phyloP scores from a whole-genome alignment of 2,329 filamentous ascomycete species.

The Sclerotinia spermophila region DNA sequence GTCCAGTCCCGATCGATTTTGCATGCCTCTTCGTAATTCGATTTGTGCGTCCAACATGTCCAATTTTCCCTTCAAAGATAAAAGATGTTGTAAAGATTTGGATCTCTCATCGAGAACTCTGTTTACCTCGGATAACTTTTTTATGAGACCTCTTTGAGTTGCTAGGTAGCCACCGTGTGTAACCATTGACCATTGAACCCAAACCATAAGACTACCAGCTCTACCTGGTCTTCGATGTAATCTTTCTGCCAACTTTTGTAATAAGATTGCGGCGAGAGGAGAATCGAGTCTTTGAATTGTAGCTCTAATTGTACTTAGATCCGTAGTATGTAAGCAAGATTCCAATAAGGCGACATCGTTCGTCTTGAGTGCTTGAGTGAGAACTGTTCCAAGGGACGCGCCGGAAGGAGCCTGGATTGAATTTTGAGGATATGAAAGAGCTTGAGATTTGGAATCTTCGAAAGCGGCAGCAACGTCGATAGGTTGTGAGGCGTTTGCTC shows the following conservation, averaged over 20 bases:
- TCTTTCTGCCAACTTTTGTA: slow-evolving; percentile 81
- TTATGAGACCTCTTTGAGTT: slow-evolving; percentile 77
- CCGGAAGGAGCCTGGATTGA: slow-evolving; percentile 52
- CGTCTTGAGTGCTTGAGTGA: slow-evolving; percentile 87
- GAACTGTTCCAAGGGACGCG: slow-evolving; percentile 84
- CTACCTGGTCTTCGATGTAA: slow-evolving; percentile 84
- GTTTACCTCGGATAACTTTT: slow-evolving; percentile 73
- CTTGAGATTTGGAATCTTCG: slow-evolving; percentile 36
- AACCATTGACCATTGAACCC: slow-evolving; percentile 93
- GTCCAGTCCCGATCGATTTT: slow-evolving; percentile 44
- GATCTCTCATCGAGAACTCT: slow-evolving; percentile 85
- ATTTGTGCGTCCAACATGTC: slow-evolving; percentile 93
- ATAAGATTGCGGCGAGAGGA: slow-evolving; percentile 70
- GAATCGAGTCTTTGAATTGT: slow-evolving; percentile 92
- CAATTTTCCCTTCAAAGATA: slow-evolving; percentile 90
- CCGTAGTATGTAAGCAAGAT: slow-evolving; percentile 80
- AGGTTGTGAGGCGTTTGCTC: slow-evolving; percentile 62
- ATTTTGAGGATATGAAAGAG: slow-evolving; percentile 29
- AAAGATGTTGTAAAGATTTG: slow-evolving; percentile 73
- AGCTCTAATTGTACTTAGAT: slow-evolving; percentile 72
- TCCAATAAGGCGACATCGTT: slow-evolving; percentile 89
- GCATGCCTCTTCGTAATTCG: slow-evolving; percentile 69
- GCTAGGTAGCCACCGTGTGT: slow-evolving; percentile 89
- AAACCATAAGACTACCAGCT: slow-evolving; percentile 85
- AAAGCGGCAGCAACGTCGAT: slow-evolving; percentile 71